Evolutionary conservation across 2,329 filamentous ascomycete species (phyloP).

Genomic region (Botryotinia calthae): DNA sequence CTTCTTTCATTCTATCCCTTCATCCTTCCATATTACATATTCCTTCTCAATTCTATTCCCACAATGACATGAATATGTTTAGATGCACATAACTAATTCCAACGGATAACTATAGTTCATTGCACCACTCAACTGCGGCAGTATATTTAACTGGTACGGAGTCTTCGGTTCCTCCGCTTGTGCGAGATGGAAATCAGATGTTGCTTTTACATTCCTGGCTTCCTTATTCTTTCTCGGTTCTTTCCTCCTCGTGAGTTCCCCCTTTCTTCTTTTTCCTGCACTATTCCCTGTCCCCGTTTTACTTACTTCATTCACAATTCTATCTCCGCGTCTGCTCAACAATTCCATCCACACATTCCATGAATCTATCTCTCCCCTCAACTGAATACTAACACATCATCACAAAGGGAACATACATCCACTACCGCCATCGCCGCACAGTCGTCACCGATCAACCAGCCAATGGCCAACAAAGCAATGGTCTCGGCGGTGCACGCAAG

Average conservation of each 20-base stretch:
- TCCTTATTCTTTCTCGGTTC: constrained; percentile 30
- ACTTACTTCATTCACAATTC: constrained; percentile 43
- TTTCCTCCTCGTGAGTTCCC: constrained; percentile 26
- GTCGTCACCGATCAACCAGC: not conserved
- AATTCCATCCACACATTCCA: not conserved
- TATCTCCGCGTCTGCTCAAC: constrained; percentile 50
- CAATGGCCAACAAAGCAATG: not conserved
- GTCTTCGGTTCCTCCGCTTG: constrained; percentile 74
- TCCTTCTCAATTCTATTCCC: too few relatives aligned
- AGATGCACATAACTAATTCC: not conserved
- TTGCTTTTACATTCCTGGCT: constrained; percentile 33
- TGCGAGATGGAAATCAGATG: constrained; percentile 63
- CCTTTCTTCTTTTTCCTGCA: constrained; percentile 25
- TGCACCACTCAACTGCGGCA: constrained; percentile 79
- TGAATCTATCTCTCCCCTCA: too few relatives aligned
- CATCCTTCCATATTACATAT: too few relatives aligned
- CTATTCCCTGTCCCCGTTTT: constrained; percentile 27
- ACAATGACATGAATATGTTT: not conserved
- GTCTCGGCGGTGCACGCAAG: constrained; percentile 1
- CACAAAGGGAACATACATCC: constrained; percentile 20
- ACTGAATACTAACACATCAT: not conserved
- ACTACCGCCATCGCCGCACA: constrained; percentile 17
- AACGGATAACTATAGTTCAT: constrained; percentile 44
- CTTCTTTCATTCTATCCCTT: not conserved
- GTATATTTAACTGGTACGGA: constrained; percentile 77